Evolutionary conservation across 75 land plant genomes (phyloP), one percentile per base, ranked within the genome.

Genomic region (Chamaecyparis obtusa): DNA sequence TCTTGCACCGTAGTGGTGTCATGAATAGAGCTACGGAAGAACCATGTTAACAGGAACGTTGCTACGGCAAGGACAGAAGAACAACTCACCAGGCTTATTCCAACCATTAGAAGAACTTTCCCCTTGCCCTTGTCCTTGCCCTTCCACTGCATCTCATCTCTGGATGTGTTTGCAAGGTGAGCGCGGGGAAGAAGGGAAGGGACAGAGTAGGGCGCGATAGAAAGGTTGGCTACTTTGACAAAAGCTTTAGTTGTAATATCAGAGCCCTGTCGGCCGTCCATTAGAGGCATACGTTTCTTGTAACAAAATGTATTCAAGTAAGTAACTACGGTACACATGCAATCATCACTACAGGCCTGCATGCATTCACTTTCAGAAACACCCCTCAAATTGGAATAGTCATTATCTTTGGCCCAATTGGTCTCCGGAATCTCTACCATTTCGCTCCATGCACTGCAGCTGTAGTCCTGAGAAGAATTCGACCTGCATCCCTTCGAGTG

Each of bases 201-300:
- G 36, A 35, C 3, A 33, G 76, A 33, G 33, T 1, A 51, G 16
- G 55, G 55, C 16, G 55, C 55, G 13, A 51, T 51, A 51, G 55
- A 51, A 51, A 1, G 55, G 10, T 30, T 0, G 13, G 9, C 5
- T 5, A 71, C 32, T 71, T 71, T 71, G 1, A 71, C 9, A 71
- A 27, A 71, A 27, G 30, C 75, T 30, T n/a, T n/a, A 71, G 2
- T 71, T 0, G 1, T 30, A n/a, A 30, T n/a, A 10, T 21, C n/a
- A 0, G 3, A 19, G 37, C 24, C 43, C 19, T 3, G 2, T 5
- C 85, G 77, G 56, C 90, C 92, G 83, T 89, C 89, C 1, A 72
- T 85, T n/a, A 89, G 19, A 24, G 90, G 90, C 30, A 54, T 13
- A 46, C 35, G 82, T 85, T 89, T 32, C 30, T 54, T 33, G 36